These are phyloP conservation scores for Auriscalpium microsporum DNA, from an alignment of 768 basidiomycete species.

Conservation along the genomic window DNA sequence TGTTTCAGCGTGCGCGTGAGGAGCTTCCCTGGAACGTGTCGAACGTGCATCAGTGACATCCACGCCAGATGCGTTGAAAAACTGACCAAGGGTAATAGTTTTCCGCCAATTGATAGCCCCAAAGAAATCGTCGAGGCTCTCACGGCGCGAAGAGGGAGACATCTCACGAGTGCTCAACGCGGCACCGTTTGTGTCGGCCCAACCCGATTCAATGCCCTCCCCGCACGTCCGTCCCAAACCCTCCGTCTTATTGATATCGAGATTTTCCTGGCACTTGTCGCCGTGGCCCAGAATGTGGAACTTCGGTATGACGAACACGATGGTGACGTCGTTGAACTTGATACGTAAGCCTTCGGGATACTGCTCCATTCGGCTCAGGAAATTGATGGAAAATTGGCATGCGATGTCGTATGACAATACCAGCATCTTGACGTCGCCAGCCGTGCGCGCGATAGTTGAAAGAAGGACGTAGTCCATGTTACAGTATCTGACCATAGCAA, in stretches of 20 bases:
- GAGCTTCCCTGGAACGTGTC: background rate
- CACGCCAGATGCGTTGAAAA: too few species aligned
- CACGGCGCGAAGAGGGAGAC: constrained; percentile 3
- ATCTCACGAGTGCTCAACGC: constrained; percentile 7
- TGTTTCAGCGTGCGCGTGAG: background rate
- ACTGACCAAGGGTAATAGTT: background rate
- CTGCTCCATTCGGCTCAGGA: background rate
- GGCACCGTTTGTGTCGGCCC: constrained; percentile 8
- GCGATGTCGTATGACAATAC: background rate
- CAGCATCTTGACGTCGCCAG: too few species aligned
- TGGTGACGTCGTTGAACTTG: background rate
- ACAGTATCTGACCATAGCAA: constrained; percentile 6
- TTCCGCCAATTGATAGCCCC: constrained; percentile 11
- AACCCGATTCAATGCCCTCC: constrained; percentile 13
- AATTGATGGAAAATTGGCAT: background rate
- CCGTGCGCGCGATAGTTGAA: background rate
- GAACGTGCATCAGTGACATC: background rate
- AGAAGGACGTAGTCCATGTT: constrained; percentile 18
- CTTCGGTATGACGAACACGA: background rate
- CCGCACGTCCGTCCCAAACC: constrained; percentile 12
- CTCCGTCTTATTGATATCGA: constrained; percentile 4
- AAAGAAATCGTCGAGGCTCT: constrained; percentile 5
- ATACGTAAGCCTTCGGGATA: background rate
- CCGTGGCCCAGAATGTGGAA: constrained; percentile 14
- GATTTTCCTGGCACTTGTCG: constrained; percentile 7